Evolutionary conservation across 2,329 filamentous ascomycete genomes (phyloP), one percentile per base, ranked within the genome.

Genomic region (Diaporthe citri): DNA sequence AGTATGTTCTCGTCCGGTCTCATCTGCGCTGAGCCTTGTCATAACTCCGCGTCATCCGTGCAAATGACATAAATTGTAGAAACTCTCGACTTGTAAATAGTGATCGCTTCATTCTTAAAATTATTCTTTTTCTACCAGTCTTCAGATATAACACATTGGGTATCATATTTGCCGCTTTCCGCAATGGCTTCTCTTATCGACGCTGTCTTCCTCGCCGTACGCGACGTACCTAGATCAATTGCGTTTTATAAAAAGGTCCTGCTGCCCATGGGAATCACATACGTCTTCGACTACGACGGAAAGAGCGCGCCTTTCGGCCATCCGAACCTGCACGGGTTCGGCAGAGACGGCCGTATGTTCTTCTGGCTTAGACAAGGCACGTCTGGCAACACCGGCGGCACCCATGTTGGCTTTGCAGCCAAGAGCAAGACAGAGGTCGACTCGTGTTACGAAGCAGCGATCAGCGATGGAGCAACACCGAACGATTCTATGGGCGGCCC

Each of bases 131-230:
- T 9, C 4, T 17, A 17, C 25, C 46, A 28, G 25, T 43, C 39
- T 62, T 13, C 59, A 62, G 15, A 62, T 22, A 4, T 4, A 46
- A 15, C 25, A 31, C 7, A 0, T 46, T 22, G 39, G 22, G 9
- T 8, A 62, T 17, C 15, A 22, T 15, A 3, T 4, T 12, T 13
- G 39, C 10, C 39, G 0, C 20, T 9, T 22, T 64, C 4, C 39
- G 6, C 25, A 46, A 64, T 64, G 59, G 59, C 59, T 22, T 64
- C 59, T 22, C 59, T 64, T n/a, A 64, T 64, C 41, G 59, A 64
- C 1, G 28, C 39, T 13, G 59, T 64, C 39, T 31, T 64, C 10
- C 39, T 64, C 9, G 15, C 59, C 13, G 59, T 39, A 22, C 59
- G 25, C 41, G 39, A 64, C 25, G 22, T 64, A 15, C 25, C 59